These are phyloP conservation scores for Discostella pseudostelligera DNA, from an alignment of 108 stramenopile genomes.

Conservation along the genomic window DNA sequence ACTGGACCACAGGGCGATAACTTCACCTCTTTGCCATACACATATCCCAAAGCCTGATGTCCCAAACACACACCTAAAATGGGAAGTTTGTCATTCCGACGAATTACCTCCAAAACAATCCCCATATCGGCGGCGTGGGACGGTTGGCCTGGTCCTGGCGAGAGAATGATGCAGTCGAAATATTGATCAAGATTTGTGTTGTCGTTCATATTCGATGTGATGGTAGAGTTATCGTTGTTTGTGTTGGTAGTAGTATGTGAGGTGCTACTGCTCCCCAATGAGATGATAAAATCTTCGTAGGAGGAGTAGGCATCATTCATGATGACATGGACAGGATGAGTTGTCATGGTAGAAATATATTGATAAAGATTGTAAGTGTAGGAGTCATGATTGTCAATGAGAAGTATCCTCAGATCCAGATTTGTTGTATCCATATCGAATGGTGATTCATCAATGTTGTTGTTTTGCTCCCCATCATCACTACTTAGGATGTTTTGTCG, in stretches of 20 bases:
- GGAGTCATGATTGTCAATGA: constrained; percentile 96
- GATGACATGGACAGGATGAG: constrained; percentile 72
- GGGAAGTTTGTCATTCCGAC: constrained; percentile 57
- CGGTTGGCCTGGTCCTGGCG: constrained; percentile 91
- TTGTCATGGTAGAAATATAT: constrained; percentile 70
- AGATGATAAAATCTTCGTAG: constrained; percentile 36
- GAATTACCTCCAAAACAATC: constrained; percentile 56
- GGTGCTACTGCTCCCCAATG: background rate
- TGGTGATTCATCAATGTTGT: background rate
- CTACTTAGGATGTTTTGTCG: background rate
- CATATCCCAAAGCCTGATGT: constrained; percentile 85
- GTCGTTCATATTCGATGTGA: background rate
- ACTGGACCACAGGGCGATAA: constrained; percentile 72
- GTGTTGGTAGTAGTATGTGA: background rate
- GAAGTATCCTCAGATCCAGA: constrained; percentile 65
- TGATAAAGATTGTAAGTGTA: constrained; percentile 96
- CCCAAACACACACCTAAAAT: constrained; percentile 94
- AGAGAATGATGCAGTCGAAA: constrained; percentile 81
- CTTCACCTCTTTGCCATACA: constrained; percentile 57
- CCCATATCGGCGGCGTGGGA: constrained; percentile 67
- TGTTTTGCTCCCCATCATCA: background rate
- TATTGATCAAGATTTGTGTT: constrained; percentile 4
- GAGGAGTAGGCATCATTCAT: constrained; percentile 70
- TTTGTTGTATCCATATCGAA: constrained; percentile 13
- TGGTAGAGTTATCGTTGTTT: too few species aligned